Percentiles rank a stretch among this genome's conserved stretches.
phyloP scores from a whole-genome alignment of 371 early-diverging fungal genomes.

The Vairimorpha necatrix region DNA sequence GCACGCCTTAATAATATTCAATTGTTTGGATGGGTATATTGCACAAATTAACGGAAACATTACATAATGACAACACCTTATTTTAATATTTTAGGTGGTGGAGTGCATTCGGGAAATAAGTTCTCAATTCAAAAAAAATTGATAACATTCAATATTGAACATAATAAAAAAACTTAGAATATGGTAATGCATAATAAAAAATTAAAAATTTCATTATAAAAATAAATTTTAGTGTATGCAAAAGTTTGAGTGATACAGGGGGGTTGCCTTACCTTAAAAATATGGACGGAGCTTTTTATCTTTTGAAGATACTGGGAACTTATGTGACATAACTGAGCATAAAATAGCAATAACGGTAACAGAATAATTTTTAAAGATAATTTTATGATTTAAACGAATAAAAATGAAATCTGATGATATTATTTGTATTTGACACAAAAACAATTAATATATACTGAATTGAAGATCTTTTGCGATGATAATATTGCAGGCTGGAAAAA shows the following conservation, averaged over 20 bases:
- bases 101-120: constrained; percentile 94
- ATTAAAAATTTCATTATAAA: constrained; percentile 82
- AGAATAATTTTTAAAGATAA: constrained; percentile 70
- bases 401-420: constrained; percentile 73
- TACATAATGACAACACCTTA: constrained; percentile 81
- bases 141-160: constrained; percentile 68
- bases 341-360: constrained; percentile 94
- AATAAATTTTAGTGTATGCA: constrained; percentile 78
- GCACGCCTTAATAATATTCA: constrained; percentile 80
- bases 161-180: constrained; percentile 32
- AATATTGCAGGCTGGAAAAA: constrained; percentile 84
- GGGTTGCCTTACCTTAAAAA: constrained; percentile 96
- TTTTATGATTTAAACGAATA: constrained; percentile 92
- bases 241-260: constrained; percentile 97
- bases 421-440: constrained; percentile 75
- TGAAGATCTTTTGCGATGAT: constrained; percentile 98
- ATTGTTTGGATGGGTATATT: constrained; percentile 80
- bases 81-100: constrained; percentile 97
- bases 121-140: constrained; percentile 97
- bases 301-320: constrained; percentile 77
- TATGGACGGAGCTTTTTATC: constrained; percentile 80
- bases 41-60: constrained; percentile 71
- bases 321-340: constrained; percentile 84
- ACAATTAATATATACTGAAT: constrained; percentile 78
- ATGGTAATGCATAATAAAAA: constrained; percentile 80